These are phyloP conservation scores for Rhynchospora pubera DNA, from an alignment of 176 grass and related monocot species.

Conservation along the genomic window DNA sequence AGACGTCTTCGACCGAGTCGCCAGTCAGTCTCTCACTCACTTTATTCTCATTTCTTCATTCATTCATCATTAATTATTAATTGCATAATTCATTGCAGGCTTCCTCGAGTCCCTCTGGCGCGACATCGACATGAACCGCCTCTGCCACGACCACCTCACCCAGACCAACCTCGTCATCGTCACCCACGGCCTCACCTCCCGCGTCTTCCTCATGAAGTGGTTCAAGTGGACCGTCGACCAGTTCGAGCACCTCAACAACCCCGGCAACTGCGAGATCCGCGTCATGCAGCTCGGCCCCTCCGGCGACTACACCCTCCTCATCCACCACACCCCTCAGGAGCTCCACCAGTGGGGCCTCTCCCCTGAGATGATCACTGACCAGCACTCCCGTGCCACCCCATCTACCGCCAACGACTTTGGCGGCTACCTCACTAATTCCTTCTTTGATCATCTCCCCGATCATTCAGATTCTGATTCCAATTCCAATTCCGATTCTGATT, in stretches of 20 bases:
- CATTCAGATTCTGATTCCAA: conserved; percentile 1
- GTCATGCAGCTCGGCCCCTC: conserved; percentile 85
- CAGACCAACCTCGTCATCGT: conserved; percentile 86
- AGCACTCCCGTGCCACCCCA: conserved; percentile 70
- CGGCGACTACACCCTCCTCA: conserved; percentile 83
- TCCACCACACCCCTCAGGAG: conserved; percentile 84
- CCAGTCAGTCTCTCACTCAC: conserved; percentile 26
- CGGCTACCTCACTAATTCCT: conserved; percentile 41
- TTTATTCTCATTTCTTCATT: neutral
- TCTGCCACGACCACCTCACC: conserved; percentile 44
- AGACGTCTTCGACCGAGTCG: conserved; percentile 93
- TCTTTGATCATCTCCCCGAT: conserved; percentile 54
- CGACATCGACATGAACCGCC: conserved; percentile 83
- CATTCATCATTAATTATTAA: neutral
- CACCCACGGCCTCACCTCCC: conserved; percentile 73
- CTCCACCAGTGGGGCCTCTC: conserved; percentile 71
- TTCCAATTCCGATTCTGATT: neutral
- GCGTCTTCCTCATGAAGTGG: conserved; percentile 99
- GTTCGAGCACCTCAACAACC: conserved; percentile 90
- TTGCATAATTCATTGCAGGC: conserved; percentile 18
- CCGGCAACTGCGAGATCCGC: conserved; percentile 75
- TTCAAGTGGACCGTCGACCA: conserved; percentile 99
- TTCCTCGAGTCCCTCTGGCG: conserved; percentile 94
- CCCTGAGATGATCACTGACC: conserved; percentile 86
- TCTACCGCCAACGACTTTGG: conserved; percentile 41